Base-by-base conservation (phyloP, 345 rosid genomes). In the Erodium maritimum region DNA sequence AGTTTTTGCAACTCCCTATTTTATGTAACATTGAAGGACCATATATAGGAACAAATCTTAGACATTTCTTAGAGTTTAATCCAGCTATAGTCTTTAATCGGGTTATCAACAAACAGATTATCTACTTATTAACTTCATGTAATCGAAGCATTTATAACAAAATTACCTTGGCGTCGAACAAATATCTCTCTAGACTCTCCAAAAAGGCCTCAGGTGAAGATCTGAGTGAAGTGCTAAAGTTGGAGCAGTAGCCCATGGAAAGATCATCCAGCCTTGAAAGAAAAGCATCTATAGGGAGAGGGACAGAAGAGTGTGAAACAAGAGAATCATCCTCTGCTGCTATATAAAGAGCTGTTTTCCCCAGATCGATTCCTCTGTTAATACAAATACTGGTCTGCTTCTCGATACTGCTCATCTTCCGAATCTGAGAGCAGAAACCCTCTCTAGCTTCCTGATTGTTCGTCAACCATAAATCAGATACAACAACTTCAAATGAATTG, bases 251-350 rank as follows among this genome's bases (percentile, higher is more conserved):
- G n/a, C 77, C 82, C 77, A 76, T 67, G 33, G 85, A 84, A 60
- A 84, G 80, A 69, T 85, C 84, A 71, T 78, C 82, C 69, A 85
- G 45, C 64, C 81, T 63, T 17, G 69, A 72, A 24, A 73, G 21
- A 54, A 82, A 80, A 58, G 80, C 80, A 61, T 82, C 87, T 25
- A 85, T 79, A 1, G 87, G 91, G 52, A 85, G 70, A 12, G 82
- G 74, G 25, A 78, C 91, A 0, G 91, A 80, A 8, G 91, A 85
- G 33, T 85, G 87, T 0, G 82, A 80, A 25, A 82, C 52, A 0
- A 82, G 77, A 8, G 91, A 76, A 71, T 80, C 91, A 66, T 82
- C 91, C 76, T 85, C 91, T 5, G 91, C 91, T 10, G 82, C 87
- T 52, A 85, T 63, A 62, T 63, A 72, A 56, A 85, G 83, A 2